Evolutionary conservation across 768 basidiomycete genomes (phyloP), one percentile per base, ranked within the genome.

Genomic region (Gloeopeniophorella convolvens): DNA sequence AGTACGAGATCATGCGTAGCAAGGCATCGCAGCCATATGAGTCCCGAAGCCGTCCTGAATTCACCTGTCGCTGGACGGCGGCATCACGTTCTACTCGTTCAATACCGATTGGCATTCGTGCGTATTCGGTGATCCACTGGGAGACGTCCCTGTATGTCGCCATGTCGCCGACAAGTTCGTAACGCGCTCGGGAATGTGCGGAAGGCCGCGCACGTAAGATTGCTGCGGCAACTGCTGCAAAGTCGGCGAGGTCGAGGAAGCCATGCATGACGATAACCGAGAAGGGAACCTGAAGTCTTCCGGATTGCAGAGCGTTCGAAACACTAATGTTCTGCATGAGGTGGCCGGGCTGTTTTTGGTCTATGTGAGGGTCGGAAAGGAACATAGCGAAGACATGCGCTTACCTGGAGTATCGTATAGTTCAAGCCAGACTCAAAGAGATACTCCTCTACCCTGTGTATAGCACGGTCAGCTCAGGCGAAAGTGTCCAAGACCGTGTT

Each of bases 331-430:
- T 66, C 44, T 69, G 68, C 64, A 68, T 67, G 48, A 66, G 59
- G 21, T 63, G 63, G 9, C 64, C 64, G 12, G 68, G 67, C 63
- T 67, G 52, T 13, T 16, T 18, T 30, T 11, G 15, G 16, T 15
- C 11, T 26, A 31, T 7, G 32, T 15, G 34, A 3, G 18, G 20
- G 20, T 35, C 35, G 39, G 5, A 24, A n/a, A 16, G 36, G 49
- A 53, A 30, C n/a, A n/a, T 42, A 12, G 13, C 30, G 4, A n/a
- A 42, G 23, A 33, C 7, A 13, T 8, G 27, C 20, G 23, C 57
- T 26, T 37, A 59, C 63, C 59, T 66, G 59, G 18, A 68, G 62
- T 41, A 71, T 68, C n/a, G 69, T 70, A 54, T 68, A 68, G 36
- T 61, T 54, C 35, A 70, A 28, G 20, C 67, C 65, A 13, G 66